phyloP scores from a whole-genome alignment of 768 basidiomycete species.

The Podaxis rugospora region DNA sequence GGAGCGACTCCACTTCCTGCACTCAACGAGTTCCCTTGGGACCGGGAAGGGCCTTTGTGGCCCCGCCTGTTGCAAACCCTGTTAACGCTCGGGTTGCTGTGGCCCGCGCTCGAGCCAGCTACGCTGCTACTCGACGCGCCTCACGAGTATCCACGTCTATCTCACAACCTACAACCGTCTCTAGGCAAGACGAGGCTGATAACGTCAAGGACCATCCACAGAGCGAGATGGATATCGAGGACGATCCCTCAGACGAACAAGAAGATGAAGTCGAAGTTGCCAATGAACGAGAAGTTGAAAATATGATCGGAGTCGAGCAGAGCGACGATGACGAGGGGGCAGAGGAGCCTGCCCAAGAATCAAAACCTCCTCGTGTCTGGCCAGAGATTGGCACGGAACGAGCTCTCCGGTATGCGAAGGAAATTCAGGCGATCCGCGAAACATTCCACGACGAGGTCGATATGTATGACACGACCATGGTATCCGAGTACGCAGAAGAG shows the following conservation, averaged over 20 bases:
- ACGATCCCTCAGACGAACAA: constrained; percentile 29
- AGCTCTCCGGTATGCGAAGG: constrained; percentile 49
- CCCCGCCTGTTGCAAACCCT: constrained; percentile 38
- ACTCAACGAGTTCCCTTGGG: constrained; percentile 70
- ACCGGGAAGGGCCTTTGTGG: constrained; percentile 45
- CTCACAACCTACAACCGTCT: constrained; percentile 32
- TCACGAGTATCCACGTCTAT: constrained; percentile 31
- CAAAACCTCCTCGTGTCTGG: constrained; percentile 55
- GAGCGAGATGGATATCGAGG: constrained; percentile 66
- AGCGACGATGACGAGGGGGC: constrained; percentile 35
- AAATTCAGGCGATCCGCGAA: constrained; percentile 67
- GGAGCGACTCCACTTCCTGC: constrained; percentile 59
- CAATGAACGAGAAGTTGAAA: constrained; percentile 55
- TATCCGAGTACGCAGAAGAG: constrained; percentile 97
- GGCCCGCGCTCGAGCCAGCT: constrained; percentile 12
- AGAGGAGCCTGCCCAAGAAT: constrained; percentile 20
- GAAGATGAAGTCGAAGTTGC: constrained; percentile 40
- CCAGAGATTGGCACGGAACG: constrained; percentile 68
- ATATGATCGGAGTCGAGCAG: constrained; percentile 55
- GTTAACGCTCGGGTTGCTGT: constrained; percentile 29
- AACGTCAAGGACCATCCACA: constrained; percentile 29
- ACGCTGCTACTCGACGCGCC: constrained; percentile 28
- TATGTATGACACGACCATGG: constrained; percentile 88
- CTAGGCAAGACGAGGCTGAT: constrained; percentile 36
- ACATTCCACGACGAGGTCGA: constrained; percentile 68